A percentile compares a stretch with the other conserved stretches of the same genome.
Conservation (phyloP, 2,329 filamentous ascomycete species). For the Stemphylium vesicarium region DNA sequence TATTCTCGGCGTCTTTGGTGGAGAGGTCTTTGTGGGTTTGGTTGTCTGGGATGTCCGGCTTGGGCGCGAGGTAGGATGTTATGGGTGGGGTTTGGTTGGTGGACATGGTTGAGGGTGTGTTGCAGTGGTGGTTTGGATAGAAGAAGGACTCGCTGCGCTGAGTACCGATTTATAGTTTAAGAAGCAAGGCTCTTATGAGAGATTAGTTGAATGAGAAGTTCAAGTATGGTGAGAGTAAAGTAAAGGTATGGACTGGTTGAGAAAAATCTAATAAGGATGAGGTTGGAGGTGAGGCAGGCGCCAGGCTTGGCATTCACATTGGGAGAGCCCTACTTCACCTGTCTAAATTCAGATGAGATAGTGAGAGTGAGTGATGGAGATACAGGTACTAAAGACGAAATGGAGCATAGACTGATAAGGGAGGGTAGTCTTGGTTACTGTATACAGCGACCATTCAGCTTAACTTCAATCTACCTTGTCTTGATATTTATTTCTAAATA, state of each 20-base stretch:
- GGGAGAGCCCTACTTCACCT: too few relatives aligned
- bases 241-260: not conserved
- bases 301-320: not conserved
- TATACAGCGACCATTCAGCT: too few relatives aligned
- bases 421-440: too few relatives aligned
- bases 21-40: not conserved
- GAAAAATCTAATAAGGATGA: too few relatives aligned
- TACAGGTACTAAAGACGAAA: too few relatives aligned
- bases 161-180: not conserved
- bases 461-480: too few relatives aligned
- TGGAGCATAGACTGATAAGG: too few relatives aligned
- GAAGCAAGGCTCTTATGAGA: too few relatives aligned
- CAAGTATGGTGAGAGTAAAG: not conserved
- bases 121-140: not conserved
- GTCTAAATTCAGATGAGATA: too few relatives aligned
- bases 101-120: not conserved
- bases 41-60: not conserved
- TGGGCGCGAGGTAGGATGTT: slow-evolving; percentile 6
- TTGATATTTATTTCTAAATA: too few relatives aligned
- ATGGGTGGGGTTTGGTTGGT: slow-evolving; percentile 1
- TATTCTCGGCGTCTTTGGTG: not conserved
- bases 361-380: not conserved
- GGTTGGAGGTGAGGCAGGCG: not conserved
- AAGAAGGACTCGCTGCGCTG: not conserved
- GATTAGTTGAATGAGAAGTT: not conserved